A percentile compares a stretch with the other conserved stretches of the same genome.
Conservation (phyloP, 305 asterid genomes). For the Solanum hybrid region DNA sequence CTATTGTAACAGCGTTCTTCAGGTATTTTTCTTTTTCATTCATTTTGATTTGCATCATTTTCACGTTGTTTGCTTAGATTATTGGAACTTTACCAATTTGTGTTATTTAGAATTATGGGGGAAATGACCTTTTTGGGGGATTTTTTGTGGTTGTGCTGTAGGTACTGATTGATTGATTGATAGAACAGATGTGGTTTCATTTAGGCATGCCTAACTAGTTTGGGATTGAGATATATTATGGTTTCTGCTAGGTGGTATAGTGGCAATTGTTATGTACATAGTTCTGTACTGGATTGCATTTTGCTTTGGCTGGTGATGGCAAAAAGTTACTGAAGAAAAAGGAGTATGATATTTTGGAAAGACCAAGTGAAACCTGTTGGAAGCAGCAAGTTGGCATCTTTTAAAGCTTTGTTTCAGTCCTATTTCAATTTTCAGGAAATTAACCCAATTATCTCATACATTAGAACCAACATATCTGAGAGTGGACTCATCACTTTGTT, state of each 20-base stretch:
- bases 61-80: not conserved
- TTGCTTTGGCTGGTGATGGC: not conserved
- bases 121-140: not conserved
- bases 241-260: not conserved
- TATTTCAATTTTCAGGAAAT: not conserved
- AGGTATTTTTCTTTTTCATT: slow-evolving; percentile 9
- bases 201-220: not conserved
- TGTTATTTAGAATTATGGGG: not conserved
- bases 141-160: not conserved
- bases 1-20: slow-evolving; percentile 39
- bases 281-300: not conserved
- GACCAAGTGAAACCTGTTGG: not conserved
- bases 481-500: not conserved
- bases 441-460: not conserved
- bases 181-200: not conserved
- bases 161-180: not conserved
- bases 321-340: not conserved
- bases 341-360: not conserved
- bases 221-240: not conserved
- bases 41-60: not conserved
- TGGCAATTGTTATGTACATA: not conserved
- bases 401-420: not conserved
- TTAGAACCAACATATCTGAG: not conserved
- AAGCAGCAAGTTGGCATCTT: not conserved
- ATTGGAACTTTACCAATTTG: not conserved